A percentile compares a stretch with the other conserved stretches of the same genome.
Conservation (phyloP, 495 filamentous ascomycete species). For the Penicillium crystallinum region DNA sequence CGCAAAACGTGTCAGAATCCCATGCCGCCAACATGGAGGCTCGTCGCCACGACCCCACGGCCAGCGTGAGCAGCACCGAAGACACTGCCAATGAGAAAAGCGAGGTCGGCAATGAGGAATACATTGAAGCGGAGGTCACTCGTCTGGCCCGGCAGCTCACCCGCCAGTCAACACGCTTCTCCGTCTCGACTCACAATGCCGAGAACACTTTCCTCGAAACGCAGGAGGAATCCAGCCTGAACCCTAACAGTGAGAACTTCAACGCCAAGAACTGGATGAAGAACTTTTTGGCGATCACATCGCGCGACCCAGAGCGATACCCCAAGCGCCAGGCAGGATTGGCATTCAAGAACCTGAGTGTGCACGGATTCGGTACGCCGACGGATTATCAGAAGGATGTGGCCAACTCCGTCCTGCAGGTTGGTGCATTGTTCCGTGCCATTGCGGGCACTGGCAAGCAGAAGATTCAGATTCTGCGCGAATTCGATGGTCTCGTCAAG, state of each 20-base stretch:
- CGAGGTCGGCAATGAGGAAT: constrained; percentile 27
- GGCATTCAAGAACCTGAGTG: constrained; percentile 58
- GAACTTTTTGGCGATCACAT: constrained; percentile 43
- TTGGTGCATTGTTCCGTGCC: constrained; percentile 40
- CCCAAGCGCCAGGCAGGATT: constrained; percentile 42
- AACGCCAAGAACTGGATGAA: constrained; percentile 48
- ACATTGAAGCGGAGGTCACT: constrained; percentile 35
- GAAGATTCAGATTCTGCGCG: constrained; percentile 63
- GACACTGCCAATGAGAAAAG: constrained; percentile 24
- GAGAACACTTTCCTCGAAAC: constrained; percentile 44
- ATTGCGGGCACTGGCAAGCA: constrained; percentile 45
- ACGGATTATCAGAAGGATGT: constrained; percentile 84
- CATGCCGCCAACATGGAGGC: constrained; percentile 11
- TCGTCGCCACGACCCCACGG: constrained; percentile 17
- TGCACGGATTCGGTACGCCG: constrained; percentile 69
- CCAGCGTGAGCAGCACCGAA: constrained; percentile 26
- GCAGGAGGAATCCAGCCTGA: constrained; percentile 39
- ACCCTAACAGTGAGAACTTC: constrained; percentile 45
- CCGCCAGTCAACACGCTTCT: constrained; percentile 39
- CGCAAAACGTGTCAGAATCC: constrained; percentile 6
- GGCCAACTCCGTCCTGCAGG: constrained; percentile 59
- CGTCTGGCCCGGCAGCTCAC: constrained; percentile 46
- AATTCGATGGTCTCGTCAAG: constrained; percentile 67
- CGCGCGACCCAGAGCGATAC: constrained; percentile 45
- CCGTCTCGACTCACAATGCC: constrained; percentile 18